A percentile compares a stretch with the other conserved stretches of the same genome.
Evolutionary conservation across 1,284 basidiomycete genomes (phyloP).

Genomic region (Rhodotorula sp.): DNA sequence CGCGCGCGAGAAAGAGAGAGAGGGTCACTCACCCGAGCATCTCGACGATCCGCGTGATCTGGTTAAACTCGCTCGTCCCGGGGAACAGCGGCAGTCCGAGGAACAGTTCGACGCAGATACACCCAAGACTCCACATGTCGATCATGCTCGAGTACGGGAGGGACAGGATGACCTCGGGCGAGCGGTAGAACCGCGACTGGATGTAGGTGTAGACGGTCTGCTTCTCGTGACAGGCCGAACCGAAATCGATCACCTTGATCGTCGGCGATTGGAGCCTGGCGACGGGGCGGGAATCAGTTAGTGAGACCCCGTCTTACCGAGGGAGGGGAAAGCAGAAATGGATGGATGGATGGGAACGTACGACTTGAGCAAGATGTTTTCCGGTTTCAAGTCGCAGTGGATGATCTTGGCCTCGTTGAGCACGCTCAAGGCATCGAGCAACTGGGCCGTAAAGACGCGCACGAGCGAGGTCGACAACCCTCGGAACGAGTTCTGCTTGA

Average conservation of each 20-base stretch:
- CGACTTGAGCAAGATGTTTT: conserved; percentile 93
- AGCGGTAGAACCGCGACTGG: conserved; percentile 97
- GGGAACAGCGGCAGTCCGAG: conserved; percentile 94
- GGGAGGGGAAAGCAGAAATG: conserved; percentile 15
- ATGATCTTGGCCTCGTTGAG: conserved; percentile 94
- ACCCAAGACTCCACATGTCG: conserved; percentile 94
- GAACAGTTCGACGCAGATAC: conserved; percentile 97
- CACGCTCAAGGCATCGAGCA: conserved; percentile 87
- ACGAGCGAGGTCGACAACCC: conserved; percentile 84
- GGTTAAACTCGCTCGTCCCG: conserved; percentile 98
- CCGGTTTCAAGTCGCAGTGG: conserved; percentile 97
- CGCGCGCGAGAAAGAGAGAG: background rate
- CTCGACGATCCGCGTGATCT: conserved; percentile 92
- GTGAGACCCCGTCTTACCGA: background rate
- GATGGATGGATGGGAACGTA: conserved; percentile 54
- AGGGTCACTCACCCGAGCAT: conserved; percentile 82
- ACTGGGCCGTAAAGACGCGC: conserved; percentile 94
- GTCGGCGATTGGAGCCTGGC: conserved; percentile 88
- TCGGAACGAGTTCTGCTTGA: conserved; percentile 99
- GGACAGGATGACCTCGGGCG: conserved; percentile 93
- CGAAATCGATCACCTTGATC: conserved; percentile 99
- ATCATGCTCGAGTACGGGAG: conserved; percentile 91
- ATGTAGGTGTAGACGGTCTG: conserved; percentile 99
- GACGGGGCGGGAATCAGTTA: background rate
- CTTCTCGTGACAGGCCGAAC: conserved; percentile 95